Evolutionary conservation across 768 basidiomycete genomes (phyloP), one percentile per base, ranked within the genome.

Genomic region (Suillus hirtellus): DNA sequence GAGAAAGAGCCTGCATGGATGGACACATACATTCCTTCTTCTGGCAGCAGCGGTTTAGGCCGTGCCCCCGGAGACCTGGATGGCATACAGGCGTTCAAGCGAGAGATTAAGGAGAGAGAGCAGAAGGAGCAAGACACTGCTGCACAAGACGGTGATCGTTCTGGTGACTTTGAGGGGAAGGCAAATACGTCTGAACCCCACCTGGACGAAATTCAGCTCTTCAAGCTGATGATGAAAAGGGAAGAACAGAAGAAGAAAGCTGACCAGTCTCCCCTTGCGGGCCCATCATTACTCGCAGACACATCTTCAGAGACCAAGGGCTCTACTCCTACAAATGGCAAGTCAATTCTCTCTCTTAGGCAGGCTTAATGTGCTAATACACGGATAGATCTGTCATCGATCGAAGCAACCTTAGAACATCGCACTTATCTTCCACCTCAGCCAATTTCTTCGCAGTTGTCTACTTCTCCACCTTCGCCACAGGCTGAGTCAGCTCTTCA

Each of bases 1-100:
- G 93, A 95, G 78, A 92, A 90, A 69, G 93, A 94, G 71, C 93
- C 92, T 27, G 92, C 92, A 19, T 95, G 92, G 92, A 95, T 95
- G 92, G 93, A 93, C 67, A 87, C 90, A 21, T 93, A 92, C 71
- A 82, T 93, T 64, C 91, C 92, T 14, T 81, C 77, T 59, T 81
- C 81, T 27, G 73, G 85, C 19, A 78, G 76, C 38, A 77, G 79
- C 54, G 89, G 88, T 15, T 86, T 91, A 60, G 83, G 84, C 64
- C 78, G 77, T 38, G 73, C 76, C 34, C 82, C 84, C 55, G 92
- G 89, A 21, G 89, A 90, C 70, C 77, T 92, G 31, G 92, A 94
- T 72, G 86, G 89, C 42, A 92, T 95, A 38, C 92, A 95, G 69
- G 90, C 88, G 2, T 94, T 92, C 86, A 95, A 93, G 81, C 90